A percentile compares a stretch with the other conserved stretches of the same genome.
Conservation (phyloP, 2,329 filamentous ascomycete genomes). For the Fusarium hostae region DNA sequence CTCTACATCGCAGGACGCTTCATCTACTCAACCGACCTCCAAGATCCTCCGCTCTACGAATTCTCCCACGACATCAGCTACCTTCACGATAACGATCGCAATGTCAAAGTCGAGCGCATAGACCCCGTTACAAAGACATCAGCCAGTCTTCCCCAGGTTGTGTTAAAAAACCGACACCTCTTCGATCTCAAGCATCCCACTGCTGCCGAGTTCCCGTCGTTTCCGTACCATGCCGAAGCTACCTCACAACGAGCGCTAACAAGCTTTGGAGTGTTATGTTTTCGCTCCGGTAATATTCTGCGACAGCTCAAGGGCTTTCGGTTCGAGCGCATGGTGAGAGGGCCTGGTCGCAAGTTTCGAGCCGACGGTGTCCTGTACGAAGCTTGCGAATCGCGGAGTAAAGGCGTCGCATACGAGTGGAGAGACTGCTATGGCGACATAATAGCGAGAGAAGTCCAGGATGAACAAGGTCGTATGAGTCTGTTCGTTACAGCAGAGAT, state of each 20-base stretch:
- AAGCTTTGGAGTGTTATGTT: slow-evolving; percentile 46
- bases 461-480: slow-evolving; percentile 42
- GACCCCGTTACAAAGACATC: slow-evolving; percentile 44
- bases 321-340: slow-evolving; percentile 45
- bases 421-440: slow-evolving; percentile 42
- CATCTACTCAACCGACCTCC: slow-evolving; percentile 47
- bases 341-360: slow-evolving; percentile 38
- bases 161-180: slow-evolving; percentile 47
- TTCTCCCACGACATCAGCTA: slow-evolving; percentile 50
- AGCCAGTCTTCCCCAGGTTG: slow-evolving; percentile 40
- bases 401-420: slow-evolving; percentile 49
- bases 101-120: slow-evolving; percentile 48
- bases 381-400: slow-evolving; percentile 41
- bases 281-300: slow-evolving; percentile 37
- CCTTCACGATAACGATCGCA: slow-evolving; percentile 48
- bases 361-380: slow-evolving; percentile 45
- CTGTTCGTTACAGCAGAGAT: slow-evolving; percentile 49
- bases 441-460: slow-evolving; percentile 49
- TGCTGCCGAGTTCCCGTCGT: slow-evolving; percentile 43
- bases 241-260: slow-evolving; percentile 45
- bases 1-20: slow-evolving; percentile 50
- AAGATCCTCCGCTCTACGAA: slow-evolving; percentile 50
- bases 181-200: slow-evolving; percentile 51
- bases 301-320: slow-evolving; percentile 43
- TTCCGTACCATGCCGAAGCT: slow-evolving; percentile 49